A percentile compares a stretch with the other conserved stretches of the same genome.
Evolutionary conservation across 352 stramenopile species (phyloP).

Genomic region (Poterioochromonas sp.): DNA sequence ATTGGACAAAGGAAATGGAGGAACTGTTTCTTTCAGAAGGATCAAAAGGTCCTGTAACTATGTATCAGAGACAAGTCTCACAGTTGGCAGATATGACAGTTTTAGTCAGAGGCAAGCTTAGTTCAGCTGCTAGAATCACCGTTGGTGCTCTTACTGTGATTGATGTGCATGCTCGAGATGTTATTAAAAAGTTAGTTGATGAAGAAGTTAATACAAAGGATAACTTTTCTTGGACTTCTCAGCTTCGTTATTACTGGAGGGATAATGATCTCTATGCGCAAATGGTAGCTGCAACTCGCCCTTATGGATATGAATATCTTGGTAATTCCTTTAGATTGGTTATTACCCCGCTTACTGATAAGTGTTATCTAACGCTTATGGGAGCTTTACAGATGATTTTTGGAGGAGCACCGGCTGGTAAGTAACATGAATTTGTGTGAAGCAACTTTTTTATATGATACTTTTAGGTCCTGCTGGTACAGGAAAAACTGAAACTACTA

Average conservation of each 20-base stretch:
- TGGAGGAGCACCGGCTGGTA: slow-evolving; percentile 73
- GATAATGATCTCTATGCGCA: slow-evolving; percentile 72
- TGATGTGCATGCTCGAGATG: slow-evolving; percentile 87
- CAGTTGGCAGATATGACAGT: slow-evolving; percentile 85
- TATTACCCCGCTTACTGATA: slow-evolving; percentile 88
- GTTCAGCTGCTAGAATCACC: slow-evolving; percentile 68
- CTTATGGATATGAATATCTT: slow-evolving; percentile 92
- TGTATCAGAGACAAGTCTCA: slow-evolving; percentile 65
- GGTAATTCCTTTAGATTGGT: slow-evolving; percentile 87
- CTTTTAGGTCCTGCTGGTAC: slow-evolving; percentile 67
- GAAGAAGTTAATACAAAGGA: slow-evolving; percentile 72
- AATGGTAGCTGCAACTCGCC: slow-evolving; percentile 71
- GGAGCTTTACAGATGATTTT: slow-evolving; percentile 81
- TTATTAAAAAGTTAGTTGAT: slow-evolving; percentile 76
- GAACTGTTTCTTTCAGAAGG: slow-evolving; percentile 65
- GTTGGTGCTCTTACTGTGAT: slow-evolving; percentile 82
- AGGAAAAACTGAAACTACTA: slow-evolving; percentile 89
- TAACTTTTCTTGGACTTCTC: slow-evolving; percentile 82
- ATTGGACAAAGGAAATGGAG: slow-evolving; percentile 81
- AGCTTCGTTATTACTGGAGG: slow-evolving; percentile 87
- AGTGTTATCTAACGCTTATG: slow-evolving; percentile 90
- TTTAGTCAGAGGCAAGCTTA: slow-evolving; percentile 73
- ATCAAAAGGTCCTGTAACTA: slow-evolving; percentile 59
- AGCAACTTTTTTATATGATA: background rate
- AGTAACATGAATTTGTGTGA: background rate